These are phyloP conservation scores for Jackrogersella minutella DNA, from an alignment of 495 filamentous ascomycete genomes.

Conservation along the genomic window DNA sequence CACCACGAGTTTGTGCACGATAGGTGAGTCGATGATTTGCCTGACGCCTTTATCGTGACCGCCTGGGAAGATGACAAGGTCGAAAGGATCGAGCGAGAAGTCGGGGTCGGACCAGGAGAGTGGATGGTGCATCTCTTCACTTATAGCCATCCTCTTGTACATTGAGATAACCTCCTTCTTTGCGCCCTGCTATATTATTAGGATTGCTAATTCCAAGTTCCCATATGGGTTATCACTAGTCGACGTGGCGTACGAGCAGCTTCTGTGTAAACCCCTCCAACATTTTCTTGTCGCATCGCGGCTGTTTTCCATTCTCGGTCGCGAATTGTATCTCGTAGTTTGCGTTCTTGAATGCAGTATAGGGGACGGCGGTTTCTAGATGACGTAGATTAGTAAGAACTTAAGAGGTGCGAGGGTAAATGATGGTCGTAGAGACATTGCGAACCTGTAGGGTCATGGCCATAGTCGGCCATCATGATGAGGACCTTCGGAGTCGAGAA, in stretches of 20 bases:
- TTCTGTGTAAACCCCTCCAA: slow-evolving; percentile 60
- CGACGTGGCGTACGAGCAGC: slow-evolving; percentile 52
- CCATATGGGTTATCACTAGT: neutral
- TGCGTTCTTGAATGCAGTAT: slow-evolving; percentile 58
- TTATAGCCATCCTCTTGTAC: slow-evolving; percentile 55
- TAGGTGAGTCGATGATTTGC: slow-evolving; percentile 61
- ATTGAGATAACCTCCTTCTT: slow-evolving; percentile 48
- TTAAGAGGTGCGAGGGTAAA: neutral
- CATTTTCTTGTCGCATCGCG: slow-evolving; percentile 62
- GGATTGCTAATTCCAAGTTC: slow-evolving; percentile 8
- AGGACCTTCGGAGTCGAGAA: slow-evolving; percentile 44
- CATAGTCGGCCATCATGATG: slow-evolving; percentile 64
- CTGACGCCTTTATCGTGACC: slow-evolving; percentile 62
- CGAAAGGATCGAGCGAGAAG: slow-evolving; percentile 56
- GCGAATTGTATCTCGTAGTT: slow-evolving; percentile 60
- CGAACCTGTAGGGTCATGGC: slow-evolving; percentile 63
- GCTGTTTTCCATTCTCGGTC: slow-evolving; percentile 58
- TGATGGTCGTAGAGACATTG: neutral
- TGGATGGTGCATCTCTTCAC: slow-evolving; percentile 53
- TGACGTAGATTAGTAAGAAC: neutral
- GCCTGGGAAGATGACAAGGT: slow-evolving; percentile 61
- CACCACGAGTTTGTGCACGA: slow-evolving; percentile 55
- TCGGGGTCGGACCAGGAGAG: slow-evolving; percentile 56
- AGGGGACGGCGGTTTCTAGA: slow-evolving; percentile 62
- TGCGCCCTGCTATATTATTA: slow-evolving; percentile 54